These are phyloP conservation scores for Penstemon newberryi DNA, from an alignment of 257 asterid species.

Conservation along the genomic window DNA sequence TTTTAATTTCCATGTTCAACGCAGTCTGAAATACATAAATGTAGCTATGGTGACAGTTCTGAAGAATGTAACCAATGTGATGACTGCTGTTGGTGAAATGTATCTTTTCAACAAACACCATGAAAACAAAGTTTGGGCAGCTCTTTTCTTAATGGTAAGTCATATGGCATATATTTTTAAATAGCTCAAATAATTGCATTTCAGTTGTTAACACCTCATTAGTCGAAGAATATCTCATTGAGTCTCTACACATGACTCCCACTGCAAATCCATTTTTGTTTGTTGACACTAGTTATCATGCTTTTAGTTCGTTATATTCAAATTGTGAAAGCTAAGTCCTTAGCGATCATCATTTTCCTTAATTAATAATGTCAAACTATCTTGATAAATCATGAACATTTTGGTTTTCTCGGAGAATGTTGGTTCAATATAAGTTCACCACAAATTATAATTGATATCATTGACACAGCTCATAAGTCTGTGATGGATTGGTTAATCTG, in stretches of 20 bases:
- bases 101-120: constrained; percentile 88
- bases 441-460: background rate
- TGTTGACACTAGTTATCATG: constrained; percentile 1
- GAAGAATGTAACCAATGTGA: constrained; percentile 95
- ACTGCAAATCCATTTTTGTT: background rate
- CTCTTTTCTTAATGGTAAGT: constrained; percentile 93
- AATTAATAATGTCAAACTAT: background rate
- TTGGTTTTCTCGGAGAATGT: background rate
- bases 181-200: constrained; percentile 10
- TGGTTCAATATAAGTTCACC: background rate
- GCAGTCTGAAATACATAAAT: constrained; percentile 86
- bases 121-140: constrained; percentile 91
- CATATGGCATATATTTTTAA: background rate
- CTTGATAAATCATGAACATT: background rate
- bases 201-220: background rate
- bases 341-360: background rate
- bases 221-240: background rate
- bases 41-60: constrained; percentile 99
- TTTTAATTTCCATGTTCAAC: constrained; percentile 5
- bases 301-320: constrained; percentile 13
- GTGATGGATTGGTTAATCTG: constrained; percentile 20
- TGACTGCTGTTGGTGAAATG: constrained; percentile 97
- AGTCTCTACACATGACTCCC: background rate
- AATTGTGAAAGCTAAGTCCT: background rate
- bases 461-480: background rate